Base-by-base conservation (phyloP, 805 yeast genomes). In the Saturnispora saitoi region DNA sequence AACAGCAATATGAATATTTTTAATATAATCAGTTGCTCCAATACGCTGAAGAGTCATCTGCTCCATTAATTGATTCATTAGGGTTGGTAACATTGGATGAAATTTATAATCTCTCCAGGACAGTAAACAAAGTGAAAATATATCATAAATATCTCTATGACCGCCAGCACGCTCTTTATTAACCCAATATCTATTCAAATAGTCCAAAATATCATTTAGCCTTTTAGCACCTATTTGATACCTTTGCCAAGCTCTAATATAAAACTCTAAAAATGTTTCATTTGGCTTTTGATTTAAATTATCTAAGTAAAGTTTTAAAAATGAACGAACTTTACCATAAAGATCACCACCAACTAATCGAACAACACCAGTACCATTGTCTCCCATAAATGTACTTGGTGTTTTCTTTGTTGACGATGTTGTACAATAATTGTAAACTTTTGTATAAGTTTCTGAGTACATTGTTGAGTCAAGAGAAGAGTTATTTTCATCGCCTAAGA, bases 131-230 rank as follows among this genome's bases (percentile, higher is more conserved):
- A 93, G 71, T 4, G 96, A 88, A 62, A 89, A 83, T 20, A 95
- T 95, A 65, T 93, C 99, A 65, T 81, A 88, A 42, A 93, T 81
- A 59, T 87, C 89, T 54, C 89, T 76, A 59, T 87, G 79, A 15
- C 97, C 97, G 63, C 91, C 97, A 39, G 88, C 84, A 60, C 98
- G 77, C 66, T 91, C 98, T 61, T 95, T 90, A 57, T 85, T 86
- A 40, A 95, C 96, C 99, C 99, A 93, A 67, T 91, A 93, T 53
- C 98, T 77, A 66, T 93, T 93, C 77, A 93, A 81, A 66, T 93
- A 93, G 64, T 91, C 96, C 60, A 93, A 86, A 5, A 95, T 90
- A 63, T 95, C 93, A 64, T 88, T 89, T 63, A 93, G 69, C 65
- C 87, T 86, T 14, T 89, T 85, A 1, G 98, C 95, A 26, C 98